These are phyloP conservation scores for Beauveria varroae DNA, from an alignment of 2,329 filamentous ascomycete genomes.

Conservation along the genomic window DNA sequence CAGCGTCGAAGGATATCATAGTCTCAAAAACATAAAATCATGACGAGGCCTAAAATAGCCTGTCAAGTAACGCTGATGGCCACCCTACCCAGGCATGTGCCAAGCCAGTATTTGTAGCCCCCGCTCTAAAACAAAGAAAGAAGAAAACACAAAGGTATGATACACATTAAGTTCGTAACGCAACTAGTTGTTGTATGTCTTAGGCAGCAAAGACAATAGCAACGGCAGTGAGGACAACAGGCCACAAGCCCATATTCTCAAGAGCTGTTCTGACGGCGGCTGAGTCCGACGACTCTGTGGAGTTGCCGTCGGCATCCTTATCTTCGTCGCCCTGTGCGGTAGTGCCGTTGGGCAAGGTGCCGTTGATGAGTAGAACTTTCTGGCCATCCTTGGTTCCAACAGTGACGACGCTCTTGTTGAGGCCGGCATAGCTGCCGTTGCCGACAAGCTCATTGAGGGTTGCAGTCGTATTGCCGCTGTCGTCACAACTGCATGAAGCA, in stretches of 20 bases:
- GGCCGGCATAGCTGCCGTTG: slow-evolving; percentile 49
- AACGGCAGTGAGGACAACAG: slow-evolving; percentile 35
- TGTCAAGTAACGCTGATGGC: background rate
- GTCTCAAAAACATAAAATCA: background rate
- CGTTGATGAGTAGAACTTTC: slow-evolving; percentile 62
- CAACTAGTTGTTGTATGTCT: slow-evolving; percentile 7
- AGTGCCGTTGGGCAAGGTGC: slow-evolving; percentile 64
- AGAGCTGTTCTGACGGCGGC: slow-evolving; percentile 25
- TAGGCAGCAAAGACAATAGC: slow-evolving; percentile 38
- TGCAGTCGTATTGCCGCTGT: slow-evolving; percentile 46
- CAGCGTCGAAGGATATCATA: slow-evolving; percentile 8
- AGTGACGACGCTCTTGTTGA: slow-evolving; percentile 56
- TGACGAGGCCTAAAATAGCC: background rate
- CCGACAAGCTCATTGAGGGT: slow-evolving; percentile 59
- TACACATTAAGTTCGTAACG: slow-evolving; percentile 3
- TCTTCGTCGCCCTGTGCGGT: slow-evolving; percentile 31
- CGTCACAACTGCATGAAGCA: slow-evolving; percentile 58
- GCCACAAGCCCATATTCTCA: slow-evolving; percentile 42
- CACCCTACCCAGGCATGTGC: slow-evolving; percentile 1
- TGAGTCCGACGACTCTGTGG: slow-evolving; percentile 24
- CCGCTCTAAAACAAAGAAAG: background rate
- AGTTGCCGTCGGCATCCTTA: slow-evolving; percentile 35
- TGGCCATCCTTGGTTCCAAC: slow-evolving; percentile 58
- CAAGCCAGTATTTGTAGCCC: background rate
- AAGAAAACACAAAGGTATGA: background rate